Evolutionary conservation across 805 yeast genomes (phyloP).

Genomic region (Yamadazyma endophytica): DNA sequence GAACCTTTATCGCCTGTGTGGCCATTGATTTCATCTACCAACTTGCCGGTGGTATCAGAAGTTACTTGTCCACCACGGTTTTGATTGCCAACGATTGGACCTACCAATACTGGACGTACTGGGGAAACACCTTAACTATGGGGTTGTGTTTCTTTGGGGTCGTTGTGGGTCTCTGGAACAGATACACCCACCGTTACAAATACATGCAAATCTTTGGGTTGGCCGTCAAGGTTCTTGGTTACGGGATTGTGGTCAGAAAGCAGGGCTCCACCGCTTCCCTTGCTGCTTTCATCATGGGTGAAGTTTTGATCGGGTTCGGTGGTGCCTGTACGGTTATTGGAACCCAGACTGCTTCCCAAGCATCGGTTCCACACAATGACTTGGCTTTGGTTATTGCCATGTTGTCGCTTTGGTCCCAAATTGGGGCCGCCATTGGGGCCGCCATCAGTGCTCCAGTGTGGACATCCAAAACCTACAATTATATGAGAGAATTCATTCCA

Average conservation of each 20-base stretch:
- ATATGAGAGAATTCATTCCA: slow-evolving; percentile 26
- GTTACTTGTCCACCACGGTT: slow-evolving; percentile 32
- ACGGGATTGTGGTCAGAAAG: slow-evolving; percentile 17
- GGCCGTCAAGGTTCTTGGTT: slow-evolving; percentile 25
- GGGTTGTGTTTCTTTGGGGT: slow-evolving; percentile 35
- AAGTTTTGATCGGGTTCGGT: slow-evolving; percentile 34
- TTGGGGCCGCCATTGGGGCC: slow-evolving; percentile 38
- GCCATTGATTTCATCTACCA: slow-evolving; percentile 29
- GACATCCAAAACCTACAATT: slow-evolving; percentile 21
- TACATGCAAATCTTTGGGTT: slow-evolving; percentile 29
- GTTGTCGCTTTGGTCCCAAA: slow-evolving; percentile 25
- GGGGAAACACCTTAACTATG: slow-evolving; percentile 33
- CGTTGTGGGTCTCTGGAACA: slow-evolving; percentile 28
- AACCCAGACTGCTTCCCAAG: slow-evolving; percentile 34
- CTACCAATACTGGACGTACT: slow-evolving; percentile 31
- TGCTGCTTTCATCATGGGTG: slow-evolving; percentile 27
- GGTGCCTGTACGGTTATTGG: slow-evolving; percentile 37
- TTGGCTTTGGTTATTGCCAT: slow-evolving; percentile 35
- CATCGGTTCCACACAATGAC: slow-evolving; percentile 41
- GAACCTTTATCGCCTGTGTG: slow-evolving; percentile 33
- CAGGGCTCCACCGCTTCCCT: slow-evolving; percentile 18
- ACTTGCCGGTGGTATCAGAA: slow-evolving; percentile 23
- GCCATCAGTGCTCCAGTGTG: slow-evolving; percentile 36
- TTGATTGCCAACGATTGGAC: slow-evolving; percentile 26
- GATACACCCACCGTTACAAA: slow-evolving; percentile 35